Conservation (phyloP, 352 stramenopile species). For the Pythium phragmitis region DNA sequence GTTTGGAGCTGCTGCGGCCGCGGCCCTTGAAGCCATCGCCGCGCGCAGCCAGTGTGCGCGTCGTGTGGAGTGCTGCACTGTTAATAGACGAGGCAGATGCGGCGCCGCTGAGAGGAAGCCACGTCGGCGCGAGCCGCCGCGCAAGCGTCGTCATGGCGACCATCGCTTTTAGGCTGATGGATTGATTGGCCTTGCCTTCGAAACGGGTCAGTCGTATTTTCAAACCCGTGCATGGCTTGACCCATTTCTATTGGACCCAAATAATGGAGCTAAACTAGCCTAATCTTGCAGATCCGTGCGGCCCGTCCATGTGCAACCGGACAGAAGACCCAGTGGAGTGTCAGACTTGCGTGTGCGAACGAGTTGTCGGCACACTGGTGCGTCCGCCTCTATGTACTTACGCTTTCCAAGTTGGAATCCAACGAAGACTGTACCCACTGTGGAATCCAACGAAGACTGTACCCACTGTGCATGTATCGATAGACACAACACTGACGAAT, state of each 20-base stretch:
- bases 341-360: too few species aligned
- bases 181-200: constrained; percentile 7
- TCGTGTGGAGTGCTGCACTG: constrained; percentile 14
- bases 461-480: too few species aligned
- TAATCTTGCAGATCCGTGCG: too few species aligned
- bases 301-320: constrained; percentile 3
- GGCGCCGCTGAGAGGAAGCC: neutral
- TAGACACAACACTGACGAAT: too few species aligned
- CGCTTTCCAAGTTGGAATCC: too few species aligned
- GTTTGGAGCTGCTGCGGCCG: constrained; percentile 1
- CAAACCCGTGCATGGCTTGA: neutral
- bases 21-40: neutral
- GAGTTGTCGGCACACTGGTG: too few species aligned
- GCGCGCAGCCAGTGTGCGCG: constrained; percentile 1
- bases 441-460: too few species aligned
- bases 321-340: neutral
- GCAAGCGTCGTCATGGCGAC: neutral
- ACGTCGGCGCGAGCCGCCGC: constrained; percentile 10
- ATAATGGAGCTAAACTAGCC: too few species aligned
- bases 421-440: too few species aligned
- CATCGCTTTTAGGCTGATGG: neutral
- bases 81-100: neutral
- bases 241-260: neutral
- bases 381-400: too few species aligned
- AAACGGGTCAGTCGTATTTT: constrained; percentile 2